Base-by-base conservation (phyloP, 208 protist genomes). In the Zelonia costaricensis region DNA sequence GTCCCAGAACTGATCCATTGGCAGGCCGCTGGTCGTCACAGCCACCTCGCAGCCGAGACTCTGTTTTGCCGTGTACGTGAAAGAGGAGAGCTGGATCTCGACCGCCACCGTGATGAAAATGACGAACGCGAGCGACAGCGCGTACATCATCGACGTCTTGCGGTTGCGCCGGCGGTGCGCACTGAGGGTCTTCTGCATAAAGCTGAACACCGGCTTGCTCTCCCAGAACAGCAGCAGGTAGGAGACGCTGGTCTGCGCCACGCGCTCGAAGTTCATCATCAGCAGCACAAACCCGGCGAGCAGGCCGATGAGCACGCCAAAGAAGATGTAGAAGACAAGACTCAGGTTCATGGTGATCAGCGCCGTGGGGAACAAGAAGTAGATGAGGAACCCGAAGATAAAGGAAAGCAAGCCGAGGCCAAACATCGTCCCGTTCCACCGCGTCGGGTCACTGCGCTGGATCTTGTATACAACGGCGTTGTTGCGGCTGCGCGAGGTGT, bases 81-180 rank as follows among this genome's bases (percentile, higher is more conserved):
- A 71, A 16, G 82, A 72, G 3, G 46, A 55, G 27, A 98, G 66
- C 62, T 97, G 81, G 25, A 93, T 77, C 15, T 91, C 51, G 55
- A 95, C 93, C 5, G 76, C 66, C 9, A 98, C 88, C 18, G 87
- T 85, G 55, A 97, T 83, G 80, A 97, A 98, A 40, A 98, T 82
- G 45, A 98, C 81, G 59, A 98, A 98, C 31, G 79, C 83, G 12
- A 99, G 66, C 9, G 86, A 80, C 0, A 98, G 59, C 1, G 97
- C 66, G 69, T 98, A 99, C 89, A 98, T 98, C 15, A 98, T 69
- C 5, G 97, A 92, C 4, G 97, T 98, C 78, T 98, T 98, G 20
- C 93, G 81, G 65, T 99, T 99, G 46, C 96, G 67, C 31, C 47
- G 16, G 35, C 91, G 85, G 48, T 99, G 97, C 35, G 96, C 79